phyloP scores from a whole-genome alignment of 2,329 filamentous ascomycete genomes.

The Cladophialophora bantiana region DNA sequence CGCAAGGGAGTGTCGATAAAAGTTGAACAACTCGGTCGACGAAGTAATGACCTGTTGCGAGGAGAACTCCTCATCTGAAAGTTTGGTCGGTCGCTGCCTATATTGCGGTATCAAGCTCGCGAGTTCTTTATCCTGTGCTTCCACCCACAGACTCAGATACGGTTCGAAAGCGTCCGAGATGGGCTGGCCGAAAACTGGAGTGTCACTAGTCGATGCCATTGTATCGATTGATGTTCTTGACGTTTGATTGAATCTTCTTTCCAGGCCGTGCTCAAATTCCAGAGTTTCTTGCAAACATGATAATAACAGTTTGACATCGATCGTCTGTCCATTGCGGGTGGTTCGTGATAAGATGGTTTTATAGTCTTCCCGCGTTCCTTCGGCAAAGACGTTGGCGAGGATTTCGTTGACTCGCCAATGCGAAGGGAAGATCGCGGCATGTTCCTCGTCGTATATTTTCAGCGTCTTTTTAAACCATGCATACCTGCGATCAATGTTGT shows the following conservation, averaged over 20 bases:
- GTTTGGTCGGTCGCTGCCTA: constrained; percentile 78
- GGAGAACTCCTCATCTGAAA: constrained; percentile 89
- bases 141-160: constrained; percentile 95
- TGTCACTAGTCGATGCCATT: constrained; percentile 78
- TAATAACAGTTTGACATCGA: constrained; percentile 88
- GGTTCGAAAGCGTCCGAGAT: constrained; percentile 98
- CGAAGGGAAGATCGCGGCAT: constrained; percentile 82
- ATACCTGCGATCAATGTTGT: constrained; percentile 94
- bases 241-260: constrained; percentile 75
- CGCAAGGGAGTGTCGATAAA: constrained; percentile 89
- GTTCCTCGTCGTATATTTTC: constrained; percentile 94
- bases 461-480: constrained; percentile 96
- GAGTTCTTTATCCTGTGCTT: constrained; percentile 90
- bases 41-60: constrained; percentile 88
- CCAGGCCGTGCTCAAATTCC: constrained; percentile 92
- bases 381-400: constrained; percentile 89
- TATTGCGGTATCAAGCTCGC: constrained; percentile 86
- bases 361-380: constrained; percentile 94
- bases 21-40: constrained; percentile 95
- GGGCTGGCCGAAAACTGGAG: constrained; percentile 81
- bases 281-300: constrained; percentile 93
- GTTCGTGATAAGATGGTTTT: constrained; percentile 89
- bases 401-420: constrained; percentile 91
- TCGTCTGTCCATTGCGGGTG: constrained; percentile 78
- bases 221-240: constrained; percentile 88